Base-by-base conservation (phyloP, 2,329 filamentous ascomycete species). In the Sporothrix mexicana region DNA sequence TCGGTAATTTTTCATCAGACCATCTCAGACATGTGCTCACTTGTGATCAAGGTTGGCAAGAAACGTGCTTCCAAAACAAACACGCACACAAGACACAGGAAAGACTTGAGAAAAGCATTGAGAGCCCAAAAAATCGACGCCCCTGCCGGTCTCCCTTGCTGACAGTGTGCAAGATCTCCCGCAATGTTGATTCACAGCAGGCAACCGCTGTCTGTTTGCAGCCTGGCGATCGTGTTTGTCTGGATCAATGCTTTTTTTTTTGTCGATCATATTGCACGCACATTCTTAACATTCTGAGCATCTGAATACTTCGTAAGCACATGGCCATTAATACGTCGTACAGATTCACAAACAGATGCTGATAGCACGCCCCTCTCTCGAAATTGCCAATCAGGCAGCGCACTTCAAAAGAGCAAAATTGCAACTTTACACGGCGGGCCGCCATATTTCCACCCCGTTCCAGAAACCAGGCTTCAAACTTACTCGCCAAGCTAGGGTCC, bases 81-180 rank as follows among this genome's bases (percentile, higher is more conserved):
- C 55, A 41, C 25, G 36, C 55, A 41, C 55, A 3, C 55, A 4
- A 20, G 9, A 23, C 45, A 53, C 17, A 53, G 3, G 30, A 36
- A 36, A 7, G 30, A 53, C 55, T 30, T 4, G 13, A 30, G 30
- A 30, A 57, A 25, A 36, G 23, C 20, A n/a, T 3, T 36, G n/a
- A 36, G 15, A 57, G 30, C n/a, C 13, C 23, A 41, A 62, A 55
- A 53, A 25, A 36, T 36, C 30, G 17, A 8, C 17, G n/a, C 57
- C 36, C 57, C 20, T 20, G 15, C 57, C 30, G 57, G 30, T 36
- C 17, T 62, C 57, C 55, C 55, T 59, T 13, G 5, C 55, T 25
- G 57, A 5, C 57, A 62, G 57, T 43, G 57, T 62, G 57, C 17
- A 20, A 41, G 57, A 62, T 43, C 57, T 62, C 57, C 57, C 57